These are phyloP conservation scores for Russula sp. DNA, from an alignment of 768 basidiomycete species.

Conservation along the genomic window DNA sequence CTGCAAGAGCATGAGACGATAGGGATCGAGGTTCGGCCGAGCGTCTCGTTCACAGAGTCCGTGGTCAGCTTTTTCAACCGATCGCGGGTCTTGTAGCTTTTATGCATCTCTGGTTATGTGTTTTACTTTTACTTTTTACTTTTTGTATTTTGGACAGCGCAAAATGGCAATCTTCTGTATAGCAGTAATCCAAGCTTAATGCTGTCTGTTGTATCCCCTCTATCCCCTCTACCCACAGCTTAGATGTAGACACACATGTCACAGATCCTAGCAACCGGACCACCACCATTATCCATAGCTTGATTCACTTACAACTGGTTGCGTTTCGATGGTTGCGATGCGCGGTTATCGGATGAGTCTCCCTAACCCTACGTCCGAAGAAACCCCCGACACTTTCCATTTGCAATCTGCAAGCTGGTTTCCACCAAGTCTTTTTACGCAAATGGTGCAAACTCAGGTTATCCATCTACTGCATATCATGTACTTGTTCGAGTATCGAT, in stretches of 20 bases:
- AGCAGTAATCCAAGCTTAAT: background rate
- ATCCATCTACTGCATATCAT: background rate
- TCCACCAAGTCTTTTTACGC: background rate
- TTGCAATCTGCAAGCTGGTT: background rate
- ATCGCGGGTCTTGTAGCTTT: conserved; percentile 1
- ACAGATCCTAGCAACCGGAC: too few relatives aligned
- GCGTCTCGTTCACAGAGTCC: conserved; percentile 18
- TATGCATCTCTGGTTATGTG: background rate
- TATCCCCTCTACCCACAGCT: too few relatives aligned
- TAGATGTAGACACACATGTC: too few relatives aligned
- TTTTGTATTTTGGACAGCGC: background rate
- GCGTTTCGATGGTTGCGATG: too few relatives aligned
- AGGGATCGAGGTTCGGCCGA: conserved; percentile 14
- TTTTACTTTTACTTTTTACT: background rate
- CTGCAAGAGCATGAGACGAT: conserved; percentile 18
- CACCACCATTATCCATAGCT: too few relatives aligned
- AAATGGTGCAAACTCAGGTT: background rate
- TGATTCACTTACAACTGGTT: too few relatives aligned
- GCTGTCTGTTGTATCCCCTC: background rate
- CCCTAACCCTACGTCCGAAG: background rate
- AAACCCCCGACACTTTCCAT: background rate
- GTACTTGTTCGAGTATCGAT: background rate
- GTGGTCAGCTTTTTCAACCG: conserved; percentile 24
- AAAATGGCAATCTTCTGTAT: background rate
- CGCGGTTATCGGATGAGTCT: background rate